Conservation (phyloP, 805 yeast species). For the Saturnispora gosingensis region DNA sequence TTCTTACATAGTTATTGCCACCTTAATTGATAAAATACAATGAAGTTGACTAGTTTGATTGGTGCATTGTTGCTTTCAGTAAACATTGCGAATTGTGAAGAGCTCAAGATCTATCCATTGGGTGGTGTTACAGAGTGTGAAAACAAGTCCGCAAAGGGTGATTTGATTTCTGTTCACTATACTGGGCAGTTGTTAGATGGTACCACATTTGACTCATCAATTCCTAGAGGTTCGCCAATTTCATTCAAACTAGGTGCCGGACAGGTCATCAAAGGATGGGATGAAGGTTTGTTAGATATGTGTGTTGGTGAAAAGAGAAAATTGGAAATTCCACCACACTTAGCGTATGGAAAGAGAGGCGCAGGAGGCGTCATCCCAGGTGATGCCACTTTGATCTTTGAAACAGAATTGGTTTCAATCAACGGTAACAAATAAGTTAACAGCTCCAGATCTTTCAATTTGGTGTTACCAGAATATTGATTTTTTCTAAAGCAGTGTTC, state of each 20-base stretch:
- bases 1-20: background rate
- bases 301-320: slow-evolving; percentile 83
- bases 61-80: background rate
- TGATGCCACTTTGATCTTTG: slow-evolving; percentile 59
- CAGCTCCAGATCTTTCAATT: background rate
- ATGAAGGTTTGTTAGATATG: slow-evolving; percentile 72
- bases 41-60: background rate
- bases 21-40: background rate
- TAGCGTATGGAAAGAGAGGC: slow-evolving; percentile 72
- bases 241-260: slow-evolving; percentile 67
- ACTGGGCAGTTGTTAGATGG: slow-evolving; percentile 63
- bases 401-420: slow-evolving; percentile 54
- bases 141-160: slow-evolving; percentile 54
- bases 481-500: no score
- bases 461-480: no score
- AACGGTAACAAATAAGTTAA: slow-evolving; percentile 18
- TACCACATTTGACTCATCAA: slow-evolving; percentile 66
- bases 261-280: slow-evolving; percentile 87
- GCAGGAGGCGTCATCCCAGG: slow-evolving; percentile 67
- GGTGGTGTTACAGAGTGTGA: slow-evolving; percentile 48
- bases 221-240: slow-evolving; percentile 55
- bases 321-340: slow-evolving; percentile 65
- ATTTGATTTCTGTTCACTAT: slow-evolving; percentile 67
- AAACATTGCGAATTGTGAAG: background rate
- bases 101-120: slow-evolving; percentile 26